Conservation (phyloP, 371 early-diverging fungal genomes). For the Mortierella sp. region DNA sequence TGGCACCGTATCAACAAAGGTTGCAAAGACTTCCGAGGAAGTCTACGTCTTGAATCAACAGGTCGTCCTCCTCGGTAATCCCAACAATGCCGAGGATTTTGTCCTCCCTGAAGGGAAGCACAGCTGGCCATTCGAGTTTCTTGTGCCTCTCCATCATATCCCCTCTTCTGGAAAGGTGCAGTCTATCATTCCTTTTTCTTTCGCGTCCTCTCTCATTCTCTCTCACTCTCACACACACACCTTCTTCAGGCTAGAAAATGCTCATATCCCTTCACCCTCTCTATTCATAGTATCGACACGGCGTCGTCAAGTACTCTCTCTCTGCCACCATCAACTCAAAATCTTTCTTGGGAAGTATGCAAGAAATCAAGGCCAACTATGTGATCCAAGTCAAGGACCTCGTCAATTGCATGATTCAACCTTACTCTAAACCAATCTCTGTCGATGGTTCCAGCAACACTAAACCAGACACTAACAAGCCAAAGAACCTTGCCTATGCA, state of each 20-base stretch:
- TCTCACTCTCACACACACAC: background rate
- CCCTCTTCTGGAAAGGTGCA: slow-evolving; percentile 45
- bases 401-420: slow-evolving; percentile 13
- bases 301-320: slow-evolving; percentile 38
- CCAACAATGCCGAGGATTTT: slow-evolving; percentile 33
- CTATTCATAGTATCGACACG: slow-evolving; percentile 43
- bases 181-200: too few relatives aligned
- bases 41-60: slow-evolving; percentile 44
- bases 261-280: background rate
- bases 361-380: slow-evolving; percentile 24
- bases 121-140: slow-evolving; percentile 43
- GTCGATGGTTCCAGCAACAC: slow-evolving; percentile 18
- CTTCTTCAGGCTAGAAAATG: background rate
- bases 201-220: too few relatives aligned
- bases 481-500: slow-evolving; percentile 25
- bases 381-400: slow-evolving; percentile 32
- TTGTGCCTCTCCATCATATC: slow-evolving; percentile 31
- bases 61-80: slow-evolving; percentile 41
- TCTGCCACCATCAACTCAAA: slow-evolving; percentile 17
- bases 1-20: slow-evolving; percentile 34
- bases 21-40: slow-evolving; percentile 37
- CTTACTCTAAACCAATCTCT: slow-evolving; percentile 24
- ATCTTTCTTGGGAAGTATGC: slow-evolving; percentile 38
- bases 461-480: slow-evolving; percentile 26
- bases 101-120: slow-evolving; percentile 34